Percentiles rank a stretch among this genome's conserved stretches.
phyloP scores from a whole-genome alignment of 495 filamentous ascomycete species.

The Chaetomidium leptoderma region DNA sequence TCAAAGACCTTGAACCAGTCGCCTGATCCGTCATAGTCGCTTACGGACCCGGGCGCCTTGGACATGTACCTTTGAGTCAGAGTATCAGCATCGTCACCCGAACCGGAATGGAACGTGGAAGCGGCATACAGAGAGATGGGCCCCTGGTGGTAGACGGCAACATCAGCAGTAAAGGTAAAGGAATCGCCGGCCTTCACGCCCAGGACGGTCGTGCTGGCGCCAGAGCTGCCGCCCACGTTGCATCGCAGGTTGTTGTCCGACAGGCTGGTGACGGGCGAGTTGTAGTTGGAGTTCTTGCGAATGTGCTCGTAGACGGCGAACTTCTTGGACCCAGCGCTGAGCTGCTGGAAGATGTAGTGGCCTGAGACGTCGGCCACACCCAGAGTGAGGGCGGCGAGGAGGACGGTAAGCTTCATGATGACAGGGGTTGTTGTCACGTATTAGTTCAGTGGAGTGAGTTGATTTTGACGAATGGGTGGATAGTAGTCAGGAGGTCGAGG shows the following conservation, averaged over 20 bases:
- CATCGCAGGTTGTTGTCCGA: slow-evolving; percentile 52
- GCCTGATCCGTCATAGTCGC: slow-evolving; percentile 47
- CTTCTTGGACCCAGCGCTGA: slow-evolving; percentile 44
- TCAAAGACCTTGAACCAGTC: slow-evolving; percentile 55
- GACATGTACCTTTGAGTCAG: slow-evolving; percentile 42
- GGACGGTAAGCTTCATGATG: slow-evolving; percentile 36
- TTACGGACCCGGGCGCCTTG: slow-evolving; percentile 43
- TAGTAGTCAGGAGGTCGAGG: too few species aligned
- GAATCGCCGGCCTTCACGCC: slow-evolving; percentile 49
- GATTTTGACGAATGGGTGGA: neutral
- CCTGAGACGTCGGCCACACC: slow-evolving; percentile 35
- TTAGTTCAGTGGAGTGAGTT: neutral
- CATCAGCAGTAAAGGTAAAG: slow-evolving; percentile 48
- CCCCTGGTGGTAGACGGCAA: slow-evolving; percentile 58
- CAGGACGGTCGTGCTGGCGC: slow-evolving; percentile 43
- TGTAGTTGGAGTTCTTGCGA: slow-evolving; percentile 53
- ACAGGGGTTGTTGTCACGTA: neutral
- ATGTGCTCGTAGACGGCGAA: slow-evolving; percentile 49
- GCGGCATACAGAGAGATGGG: slow-evolving; percentile 54
- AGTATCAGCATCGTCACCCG: neutral
- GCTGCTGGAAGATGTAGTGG: slow-evolving; percentile 50
- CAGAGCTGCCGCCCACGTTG: slow-evolving; percentile 52
- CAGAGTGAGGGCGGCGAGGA: slow-evolving; percentile 35
- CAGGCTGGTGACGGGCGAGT: slow-evolving; percentile 55
- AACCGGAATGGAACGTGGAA: too few species aligned